Conservation (phyloP, 208 protist species). For the Strigomonas galati region DNA sequence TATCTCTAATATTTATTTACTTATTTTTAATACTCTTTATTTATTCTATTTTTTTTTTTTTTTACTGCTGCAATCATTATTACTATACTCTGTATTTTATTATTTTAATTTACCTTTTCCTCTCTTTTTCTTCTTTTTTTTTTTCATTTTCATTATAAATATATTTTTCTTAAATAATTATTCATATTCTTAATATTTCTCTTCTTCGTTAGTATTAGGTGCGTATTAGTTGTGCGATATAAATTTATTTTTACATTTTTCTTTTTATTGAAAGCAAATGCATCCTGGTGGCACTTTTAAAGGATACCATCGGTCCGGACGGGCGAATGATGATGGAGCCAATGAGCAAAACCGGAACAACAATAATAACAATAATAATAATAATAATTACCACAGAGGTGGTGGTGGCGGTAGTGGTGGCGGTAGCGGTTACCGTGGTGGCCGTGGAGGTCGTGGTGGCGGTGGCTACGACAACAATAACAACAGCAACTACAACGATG, state of each 20-base stretch:
- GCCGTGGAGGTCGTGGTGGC: background rate
- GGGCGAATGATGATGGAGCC: background rate
- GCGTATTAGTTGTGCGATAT: background rate
- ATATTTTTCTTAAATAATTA: background rate
- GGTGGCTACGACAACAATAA: background rate
- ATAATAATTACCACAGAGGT: background rate
- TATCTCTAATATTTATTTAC: background rate
- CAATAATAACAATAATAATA: constrained; percentile 2
- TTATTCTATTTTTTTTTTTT: constrained; percentile 19
- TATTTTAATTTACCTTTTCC: constrained; percentile 6
- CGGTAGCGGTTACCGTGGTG: background rate
- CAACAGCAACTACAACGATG: background rate
- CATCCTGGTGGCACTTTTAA: background rate
- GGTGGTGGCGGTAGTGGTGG: background rate
- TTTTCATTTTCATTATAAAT: constrained; percentile 12
- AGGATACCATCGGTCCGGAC: background rate
- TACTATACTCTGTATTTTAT: constrained; percentile 9
- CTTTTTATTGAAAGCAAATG: constrained; percentile 8
- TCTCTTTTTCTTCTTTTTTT: constrained; percentile 11
- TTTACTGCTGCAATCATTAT: constrained; percentile 2
- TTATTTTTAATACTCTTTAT: background rate
- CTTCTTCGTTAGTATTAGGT: background rate
- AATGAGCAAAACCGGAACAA: constrained; percentile 1
- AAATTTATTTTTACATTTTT: background rate
- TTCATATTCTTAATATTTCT: background rate